These are phyloP conservation scores for Kitagawia praeruptora DNA, from an alignment of 129 eudicot genomes.

Conservation along the genomic window DNA sequence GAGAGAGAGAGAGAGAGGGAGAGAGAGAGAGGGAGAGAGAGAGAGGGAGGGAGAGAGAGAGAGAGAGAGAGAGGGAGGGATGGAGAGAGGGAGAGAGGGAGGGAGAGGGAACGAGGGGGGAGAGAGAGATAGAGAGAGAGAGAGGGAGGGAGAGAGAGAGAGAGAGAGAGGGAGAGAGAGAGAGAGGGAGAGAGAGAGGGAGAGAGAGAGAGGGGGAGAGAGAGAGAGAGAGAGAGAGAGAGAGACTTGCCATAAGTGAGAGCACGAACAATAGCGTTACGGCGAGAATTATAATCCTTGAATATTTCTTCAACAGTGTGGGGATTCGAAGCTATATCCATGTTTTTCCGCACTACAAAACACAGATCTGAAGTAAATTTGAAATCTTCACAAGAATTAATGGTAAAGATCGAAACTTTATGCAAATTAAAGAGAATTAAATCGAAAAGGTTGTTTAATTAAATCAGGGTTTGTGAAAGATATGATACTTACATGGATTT, in stretches of 20 bases:
- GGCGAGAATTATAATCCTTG: slow-evolving; percentile 70
- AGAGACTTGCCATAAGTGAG: slow-evolving; percentile 50
- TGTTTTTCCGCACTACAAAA: slow-evolving; percentile 7
- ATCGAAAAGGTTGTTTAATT: background rate
- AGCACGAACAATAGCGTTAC: slow-evolving; percentile 66
- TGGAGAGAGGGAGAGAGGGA: no score
- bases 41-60: no score
- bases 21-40: no score
- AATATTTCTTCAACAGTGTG: slow-evolving; percentile 89
- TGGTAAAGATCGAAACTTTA: background rate
- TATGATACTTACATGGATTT: background rate
- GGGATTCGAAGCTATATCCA: slow-evolving; percentile 66
- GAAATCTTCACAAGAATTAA: background rate
- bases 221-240: background rate
- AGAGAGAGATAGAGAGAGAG: no score
- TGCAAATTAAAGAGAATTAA: background rate
- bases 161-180: no score
- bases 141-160: no score
- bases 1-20: no score
- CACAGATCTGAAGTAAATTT: slow-evolving; percentile 12
- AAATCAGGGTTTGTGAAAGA: background rate
- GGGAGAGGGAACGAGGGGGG: no score
- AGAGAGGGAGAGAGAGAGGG: no score
- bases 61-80: no score
- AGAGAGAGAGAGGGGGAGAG: no score